These are phyloP conservation scores for Ophioceras dolichostomum DNA, from an alignment of 2,329 filamentous ascomycete genomes.

Conservation along the genomic window DNA sequence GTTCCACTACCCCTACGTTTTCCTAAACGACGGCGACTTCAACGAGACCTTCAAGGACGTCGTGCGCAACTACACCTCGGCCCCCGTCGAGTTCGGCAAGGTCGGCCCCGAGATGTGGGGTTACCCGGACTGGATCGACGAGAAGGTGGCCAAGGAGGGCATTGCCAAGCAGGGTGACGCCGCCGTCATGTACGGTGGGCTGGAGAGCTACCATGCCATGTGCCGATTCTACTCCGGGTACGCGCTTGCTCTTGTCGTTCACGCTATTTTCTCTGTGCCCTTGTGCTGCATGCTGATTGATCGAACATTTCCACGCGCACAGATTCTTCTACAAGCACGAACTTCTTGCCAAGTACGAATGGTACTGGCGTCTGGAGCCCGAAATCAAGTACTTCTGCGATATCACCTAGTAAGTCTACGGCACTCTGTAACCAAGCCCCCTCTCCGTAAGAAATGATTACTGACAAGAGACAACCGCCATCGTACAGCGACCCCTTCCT, in stretches of 20 bases:
- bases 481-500: conserved; percentile 73
- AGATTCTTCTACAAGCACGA: conserved; percentile 97
- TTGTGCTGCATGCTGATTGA: too few species aligned
- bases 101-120: conserved; percentile 90
- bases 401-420: conserved; percentile 80
- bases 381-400: conserved; percentile 99
- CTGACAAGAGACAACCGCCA: conserved; percentile 9
- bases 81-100: conserved; percentile 81
- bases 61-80: conserved; percentile 81
- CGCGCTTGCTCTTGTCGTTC: too few species aligned
- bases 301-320: too few species aligned
- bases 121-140: conserved; percentile 91
- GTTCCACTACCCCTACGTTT: conserved; percentile 98
- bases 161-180: conserved; percentile 94
- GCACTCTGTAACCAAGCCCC: not conserved
- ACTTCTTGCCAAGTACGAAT: conserved; percentile 90
- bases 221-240: conserved; percentile 98
- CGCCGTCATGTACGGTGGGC: conserved; percentile 97
- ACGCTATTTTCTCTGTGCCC: too few species aligned
- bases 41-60: conserved; percentile 86
- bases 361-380: conserved; percentile 98
- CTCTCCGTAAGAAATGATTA: not conserved
- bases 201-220: conserved; percentile 99
- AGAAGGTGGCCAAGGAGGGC: conserved; percentile 86
- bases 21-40: conserved; percentile 96